These are phyloP conservation scores for Phycomyces nitens DNA, from an alignment of 192 early-diverging fungal species.

Conservation along the genomic window DNA sequence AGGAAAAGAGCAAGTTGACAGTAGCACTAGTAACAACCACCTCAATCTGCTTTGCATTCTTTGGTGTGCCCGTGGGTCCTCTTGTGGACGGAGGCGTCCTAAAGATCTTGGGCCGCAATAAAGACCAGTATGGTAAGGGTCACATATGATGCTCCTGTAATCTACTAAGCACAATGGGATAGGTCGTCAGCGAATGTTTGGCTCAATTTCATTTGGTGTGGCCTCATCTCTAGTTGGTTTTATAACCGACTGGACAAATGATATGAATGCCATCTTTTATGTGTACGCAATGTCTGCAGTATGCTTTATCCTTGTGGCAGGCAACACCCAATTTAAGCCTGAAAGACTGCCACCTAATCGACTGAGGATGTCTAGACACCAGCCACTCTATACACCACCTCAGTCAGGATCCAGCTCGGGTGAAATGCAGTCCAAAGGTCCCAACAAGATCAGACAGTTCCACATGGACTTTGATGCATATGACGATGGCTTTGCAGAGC, in stretches of 20 bases:
- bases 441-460: neutral
- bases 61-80: conserved; percentile 42
- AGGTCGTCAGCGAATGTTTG: conserved; percentile 45
- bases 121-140: conserved; percentile 40
- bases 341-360: conserved; percentile 8
- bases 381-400: conserved; percentile 6
- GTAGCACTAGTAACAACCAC: conserved; percentile 31
- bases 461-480: conserved; percentile 3
- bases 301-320: conserved; percentile 30
- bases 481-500: conserved; percentile 20
- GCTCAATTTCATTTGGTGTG: conserved; percentile 40
- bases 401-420: neutral
- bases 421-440: neutral
- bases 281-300: conserved; percentile 36
- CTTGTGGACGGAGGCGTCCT: conserved; percentile 46
- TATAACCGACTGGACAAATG: conserved; percentile 33
- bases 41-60: conserved; percentile 44
- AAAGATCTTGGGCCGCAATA: conserved; percentile 41
- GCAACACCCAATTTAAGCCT: conserved; percentile 35
- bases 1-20: conserved; percentile 15
- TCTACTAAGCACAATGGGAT: neutral
- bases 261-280: conserved; percentile 44
- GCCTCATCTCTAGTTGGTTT: conserved; percentile 34
- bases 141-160: neutral
- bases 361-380: neutral